These are phyloP conservation scores for Rubus idaeus DNA, from an alignment of 306 rosid genomes.

Conservation along the genomic window DNA sequence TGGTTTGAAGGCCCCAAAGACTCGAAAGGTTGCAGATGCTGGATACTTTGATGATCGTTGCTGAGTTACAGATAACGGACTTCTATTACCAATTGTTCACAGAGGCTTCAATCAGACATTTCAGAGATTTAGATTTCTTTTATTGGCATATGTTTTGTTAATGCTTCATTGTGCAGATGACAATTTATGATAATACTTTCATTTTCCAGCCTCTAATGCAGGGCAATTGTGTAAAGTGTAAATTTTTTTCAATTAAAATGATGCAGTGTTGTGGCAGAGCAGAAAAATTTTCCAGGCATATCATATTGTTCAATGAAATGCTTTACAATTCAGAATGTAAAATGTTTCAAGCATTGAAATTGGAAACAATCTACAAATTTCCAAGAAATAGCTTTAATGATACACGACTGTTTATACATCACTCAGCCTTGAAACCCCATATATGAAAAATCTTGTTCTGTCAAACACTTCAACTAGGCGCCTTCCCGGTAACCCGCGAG, in stretches of 20 bases:
- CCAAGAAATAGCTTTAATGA: slow-evolving; percentile 34
- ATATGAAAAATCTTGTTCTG: slow-evolving; percentile 27
- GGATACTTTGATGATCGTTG: slow-evolving; percentile 62
- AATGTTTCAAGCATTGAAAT: slow-evolving; percentile 31
- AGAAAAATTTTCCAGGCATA: slow-evolving; percentile 7
- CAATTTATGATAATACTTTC: slow-evolving; percentile 32
- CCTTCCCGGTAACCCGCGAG: slow-evolving; percentile 73
- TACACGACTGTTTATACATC: slow-evolving; percentile 40
- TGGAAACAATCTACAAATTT: slow-evolving; percentile 41
- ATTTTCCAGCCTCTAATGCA: slow-evolving; percentile 32
- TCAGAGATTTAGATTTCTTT: neutral
- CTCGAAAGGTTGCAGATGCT: slow-evolving; percentile 83
- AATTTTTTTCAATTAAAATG: slow-evolving; percentile 22
- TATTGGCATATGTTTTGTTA: neutral
- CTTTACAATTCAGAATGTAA: slow-evolving; percentile 10
- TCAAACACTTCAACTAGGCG: slow-evolving; percentile 42
- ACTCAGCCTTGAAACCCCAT: slow-evolving; percentile 32
- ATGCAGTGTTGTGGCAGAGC: neutral
- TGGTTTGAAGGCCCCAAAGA: slow-evolving; percentile 98
- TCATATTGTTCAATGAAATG: slow-evolving; percentile 2
- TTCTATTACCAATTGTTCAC: slow-evolving; percentile 9
- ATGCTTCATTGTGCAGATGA: slow-evolving; percentile 38
- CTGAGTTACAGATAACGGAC: slow-evolving; percentile 15
- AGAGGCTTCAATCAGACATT: slow-evolving; percentile 26
- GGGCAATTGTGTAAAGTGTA: slow-evolving; percentile 21